Base-by-base conservation (phyloP, 2,329 filamentous ascomycete species). In the Diaporthe nobilis region DNA sequence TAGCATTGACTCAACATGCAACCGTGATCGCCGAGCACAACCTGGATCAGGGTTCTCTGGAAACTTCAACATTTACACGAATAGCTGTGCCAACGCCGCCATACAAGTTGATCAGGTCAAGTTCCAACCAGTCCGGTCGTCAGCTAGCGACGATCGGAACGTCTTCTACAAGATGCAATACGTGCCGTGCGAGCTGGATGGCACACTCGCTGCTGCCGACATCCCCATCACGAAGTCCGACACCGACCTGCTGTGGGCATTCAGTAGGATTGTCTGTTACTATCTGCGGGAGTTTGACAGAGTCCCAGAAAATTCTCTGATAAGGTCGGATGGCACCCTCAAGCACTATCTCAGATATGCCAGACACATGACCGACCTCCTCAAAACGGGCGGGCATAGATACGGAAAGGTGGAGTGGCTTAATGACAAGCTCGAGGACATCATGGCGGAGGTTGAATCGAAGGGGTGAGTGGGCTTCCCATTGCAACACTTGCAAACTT, bases 331-430 rank as follows among this genome's bases (percentile, higher is more conserved):
- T 13, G 8, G 28, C 4, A 63, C 78, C 4, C 20, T 67, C 17
- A 67, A 47, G 22, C 71, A 44, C 10, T 78, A 80, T 37, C 70
- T 79, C 12, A 58, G 71, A 42, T 78, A 75, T 47, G 76, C 77
- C n/a, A 71, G 61, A 3, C 58, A 79, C 53, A 68, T 76, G 34
- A 74, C 42, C 1, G 4, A 49, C 3, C 61, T 67, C n/a, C 42
- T 67, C 20, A 34, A 49, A n/a, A 37, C 37, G 3, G 61, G 61
- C 6, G 42, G 42, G 9, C 61, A 67, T 20, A 13, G 61, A 34
- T 67, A 49, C 13, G 42, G 42, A 34, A 67, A 49, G 6, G 28
- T 20, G 10, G 61, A 67, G 28, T 67, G 61, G 61, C 8, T 34
- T 1, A n/a, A 67, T 49, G 61, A 67, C 10, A 67, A n/a, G 15